Evolutionary conservation across 495 filamentous ascomycete species (phyloP).

Genomic region (Talaromyces wortmannii): DNA sequence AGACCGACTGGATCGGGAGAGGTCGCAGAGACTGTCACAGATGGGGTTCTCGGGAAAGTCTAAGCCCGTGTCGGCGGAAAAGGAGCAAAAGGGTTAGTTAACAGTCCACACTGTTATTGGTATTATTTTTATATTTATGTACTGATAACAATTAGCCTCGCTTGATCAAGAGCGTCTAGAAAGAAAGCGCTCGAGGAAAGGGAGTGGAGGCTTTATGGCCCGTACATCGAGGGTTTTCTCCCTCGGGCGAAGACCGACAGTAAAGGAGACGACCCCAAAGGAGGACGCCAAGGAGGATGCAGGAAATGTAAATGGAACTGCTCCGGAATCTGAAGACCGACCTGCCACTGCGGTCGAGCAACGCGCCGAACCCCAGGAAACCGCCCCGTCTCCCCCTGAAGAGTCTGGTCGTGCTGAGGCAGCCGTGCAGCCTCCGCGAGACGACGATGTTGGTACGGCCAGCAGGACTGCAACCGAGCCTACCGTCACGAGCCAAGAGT

Average conservation of each 20-base stretch:
- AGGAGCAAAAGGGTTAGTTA: constrained; percentile 41
- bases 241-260: constrained; percentile 15
- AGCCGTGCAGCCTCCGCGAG: neutral
- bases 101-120: neutral
- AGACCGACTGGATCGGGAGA: constrained; percentile 45
- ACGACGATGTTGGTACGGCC: neutral
- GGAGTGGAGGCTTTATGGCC: neutral
- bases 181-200: constrained; percentile 17
- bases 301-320: neutral
- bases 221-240: neutral
- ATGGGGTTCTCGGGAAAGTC: constrained; percentile 49
- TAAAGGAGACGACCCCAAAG: constrained; percentile 15
- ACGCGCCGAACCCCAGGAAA: constrained; percentile 5
- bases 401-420: neutral
- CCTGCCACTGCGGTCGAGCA: neutral
- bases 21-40: constrained; percentile 33
- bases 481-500: neutral
- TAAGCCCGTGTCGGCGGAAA: constrained; percentile 42
- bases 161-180: constrained; percentile 44
- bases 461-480: too few relatives aligned
- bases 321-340: neutral
- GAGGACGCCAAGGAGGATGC: constrained; percentile 19
- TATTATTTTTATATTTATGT: neutral
- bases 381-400: neutral
- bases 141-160: constrained; percentile 14